These are phyloP conservation scores for Fusarium sp. DNA, from an alignment of 2,329 filamentous ascomycete species.

Conservation along the genomic window DNA sequence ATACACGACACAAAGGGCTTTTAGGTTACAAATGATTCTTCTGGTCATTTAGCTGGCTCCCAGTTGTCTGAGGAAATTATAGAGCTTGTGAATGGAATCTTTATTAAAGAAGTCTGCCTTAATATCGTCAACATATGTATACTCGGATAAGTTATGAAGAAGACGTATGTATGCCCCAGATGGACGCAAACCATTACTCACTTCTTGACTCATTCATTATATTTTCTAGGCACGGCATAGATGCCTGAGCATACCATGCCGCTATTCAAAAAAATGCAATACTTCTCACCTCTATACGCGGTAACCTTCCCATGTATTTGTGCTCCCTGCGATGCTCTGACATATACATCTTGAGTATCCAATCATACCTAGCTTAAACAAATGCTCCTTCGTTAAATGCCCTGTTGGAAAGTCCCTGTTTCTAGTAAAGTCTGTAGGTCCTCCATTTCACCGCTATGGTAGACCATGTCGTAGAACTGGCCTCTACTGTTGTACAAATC, in stretches of 20 bases:
- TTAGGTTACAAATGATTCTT: slow-evolving; percentile 11
- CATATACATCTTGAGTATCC: background rate
- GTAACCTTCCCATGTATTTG: background rate
- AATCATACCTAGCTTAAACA: background rate
- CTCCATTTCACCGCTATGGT: slow-evolving; percentile 65
- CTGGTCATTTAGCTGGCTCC: slow-evolving; percentile 2
- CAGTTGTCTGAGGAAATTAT: slow-evolving; percentile 12
- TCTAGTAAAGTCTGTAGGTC: slow-evolving; percentile 56
- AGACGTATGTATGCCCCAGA: background rate
- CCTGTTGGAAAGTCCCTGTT: background rate
- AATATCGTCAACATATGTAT: background rate
- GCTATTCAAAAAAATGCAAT: background rate
- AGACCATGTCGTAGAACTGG: slow-evolving; percentile 66
- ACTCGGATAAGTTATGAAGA: background rate
- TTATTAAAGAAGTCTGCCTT: background rate
- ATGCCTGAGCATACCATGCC: too few species aligned
- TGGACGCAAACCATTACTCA: background rate
- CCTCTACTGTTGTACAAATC: slow-evolving; percentile 59
- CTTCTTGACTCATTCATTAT: background rate
- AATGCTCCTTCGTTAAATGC: background rate
- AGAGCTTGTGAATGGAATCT: slow-evolving; percentile 16
- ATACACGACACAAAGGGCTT: slow-evolving; percentile 42
- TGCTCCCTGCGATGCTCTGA: background rate
- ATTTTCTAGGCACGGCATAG: background rate
- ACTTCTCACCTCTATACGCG: background rate